phyloP scores from a whole-genome alignment of 2,329 filamentous ascomycete genomes.

The Dactylellina drechsleri region DNA sequence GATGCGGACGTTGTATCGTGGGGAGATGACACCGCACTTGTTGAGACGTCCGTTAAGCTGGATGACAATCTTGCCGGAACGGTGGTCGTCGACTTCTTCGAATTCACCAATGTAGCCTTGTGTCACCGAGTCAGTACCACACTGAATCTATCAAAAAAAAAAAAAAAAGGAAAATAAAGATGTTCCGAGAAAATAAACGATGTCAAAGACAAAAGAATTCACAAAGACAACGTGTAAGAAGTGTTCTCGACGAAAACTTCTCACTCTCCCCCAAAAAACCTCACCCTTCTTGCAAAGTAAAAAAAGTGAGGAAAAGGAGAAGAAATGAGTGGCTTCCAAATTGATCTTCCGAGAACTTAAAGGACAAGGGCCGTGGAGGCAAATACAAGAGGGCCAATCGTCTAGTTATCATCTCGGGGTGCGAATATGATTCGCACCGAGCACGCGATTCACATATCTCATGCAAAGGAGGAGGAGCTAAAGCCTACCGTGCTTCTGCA shows the following conservation, averaged over 20 bases:
- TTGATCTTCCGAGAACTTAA: conserved; percentile 99
- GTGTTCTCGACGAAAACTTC: conserved; percentile 37
- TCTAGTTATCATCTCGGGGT: conserved; percentile 99
- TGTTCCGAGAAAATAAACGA: conserved; percentile 98
- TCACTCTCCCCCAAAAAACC: conserved; percentile 70
- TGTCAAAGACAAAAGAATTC: conserved; percentile 64
- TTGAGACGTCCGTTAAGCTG: conserved; percentile 89
- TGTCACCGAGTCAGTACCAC: conserved; percentile 25
- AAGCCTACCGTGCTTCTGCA: conserved; percentile 98
- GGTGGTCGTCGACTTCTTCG: conserved; percentile 99
- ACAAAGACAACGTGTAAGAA: conserved; percentile 89
- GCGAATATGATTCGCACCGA: conserved; percentile 8
- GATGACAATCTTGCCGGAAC: conserved; percentile 99
- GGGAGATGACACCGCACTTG: conserved; percentile 80
- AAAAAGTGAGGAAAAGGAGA: conserved; percentile 54
- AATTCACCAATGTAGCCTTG: conserved; percentile 99
- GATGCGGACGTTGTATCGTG: conserved; percentile 99
- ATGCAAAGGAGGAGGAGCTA: conserved; percentile 10
- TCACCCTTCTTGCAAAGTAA: conserved; percentile 53
- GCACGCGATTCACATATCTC: conserved; percentile 30
- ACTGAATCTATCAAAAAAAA: background rate
- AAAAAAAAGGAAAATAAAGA: conserved; percentile 65
- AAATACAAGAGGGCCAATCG: conserved; percentile 77
- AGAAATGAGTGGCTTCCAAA: conserved; percentile 58
- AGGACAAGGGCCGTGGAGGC: conserved; percentile 91